phyloP scores from a whole-genome alignment of 768 basidiomycete species.

The Infundibulicybe gibba region DNA sequence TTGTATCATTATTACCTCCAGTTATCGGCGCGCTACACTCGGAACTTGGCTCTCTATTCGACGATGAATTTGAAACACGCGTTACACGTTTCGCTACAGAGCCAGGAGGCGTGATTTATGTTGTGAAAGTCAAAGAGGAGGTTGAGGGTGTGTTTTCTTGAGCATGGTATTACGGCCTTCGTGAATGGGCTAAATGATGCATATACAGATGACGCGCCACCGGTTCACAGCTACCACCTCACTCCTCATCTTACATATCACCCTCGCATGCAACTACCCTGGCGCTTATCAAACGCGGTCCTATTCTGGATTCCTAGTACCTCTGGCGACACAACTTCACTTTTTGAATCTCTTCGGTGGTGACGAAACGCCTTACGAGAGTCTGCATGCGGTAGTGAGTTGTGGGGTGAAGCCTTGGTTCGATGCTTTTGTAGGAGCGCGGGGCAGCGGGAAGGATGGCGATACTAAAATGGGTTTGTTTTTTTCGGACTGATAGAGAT shows the following conservation, averaged over 20 bases:
- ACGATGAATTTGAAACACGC: slow-evolving; percentile 71
- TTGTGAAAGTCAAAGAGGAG: slow-evolving; percentile 76
- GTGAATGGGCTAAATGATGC: too few relatives aligned
- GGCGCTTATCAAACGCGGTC: slow-evolving; percentile 91
- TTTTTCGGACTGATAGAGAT: too few relatives aligned
- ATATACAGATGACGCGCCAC: slow-evolving; percentile 56
- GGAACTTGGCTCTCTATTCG: slow-evolving; percentile 68
- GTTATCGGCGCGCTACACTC: slow-evolving; percentile 67
- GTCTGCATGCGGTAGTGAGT: slow-evolving; percentile 92
- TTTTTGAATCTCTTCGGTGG: slow-evolving; percentile 90
- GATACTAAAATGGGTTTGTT: slow-evolving; percentile 74
- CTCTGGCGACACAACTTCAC: slow-evolving; percentile 84
- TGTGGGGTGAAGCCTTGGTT: slow-evolving; percentile 97
- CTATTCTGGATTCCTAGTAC: slow-evolving; percentile 76
- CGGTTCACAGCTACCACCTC: slow-evolving; percentile 63
- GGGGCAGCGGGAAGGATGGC: slow-evolving; percentile 68
- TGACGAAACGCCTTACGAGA: slow-evolving; percentile 91
- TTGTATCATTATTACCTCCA: slow-evolving; percentile 71
- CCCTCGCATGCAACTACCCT: slow-evolving; percentile 79
- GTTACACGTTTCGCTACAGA: slow-evolving; percentile 75
- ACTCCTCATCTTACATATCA: slow-evolving; percentile 79
- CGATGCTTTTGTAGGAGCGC: slow-evolving; percentile 91
- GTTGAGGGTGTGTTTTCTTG: slow-evolving; percentile 52
- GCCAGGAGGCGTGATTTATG: slow-evolving; percentile 73
- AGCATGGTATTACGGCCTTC: too few relatives aligned